These are phyloP conservation scores for Synura sp. DNA, from an alignment of 352 stramenopile genomes.

Conservation along the genomic window DNA sequence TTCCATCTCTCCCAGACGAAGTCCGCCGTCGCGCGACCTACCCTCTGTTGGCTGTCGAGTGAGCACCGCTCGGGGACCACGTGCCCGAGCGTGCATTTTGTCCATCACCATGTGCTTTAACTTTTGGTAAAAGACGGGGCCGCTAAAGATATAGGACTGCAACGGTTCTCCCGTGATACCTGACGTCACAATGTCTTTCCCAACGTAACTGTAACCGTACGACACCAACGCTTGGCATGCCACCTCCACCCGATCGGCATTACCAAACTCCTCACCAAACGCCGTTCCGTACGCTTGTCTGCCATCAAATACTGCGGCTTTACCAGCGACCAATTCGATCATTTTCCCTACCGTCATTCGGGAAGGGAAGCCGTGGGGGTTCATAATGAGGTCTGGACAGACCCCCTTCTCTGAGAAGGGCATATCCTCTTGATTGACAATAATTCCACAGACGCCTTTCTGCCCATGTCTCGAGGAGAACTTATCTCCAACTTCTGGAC, in stretches of 20 bases:
- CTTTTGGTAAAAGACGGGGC: conserved; percentile 99
- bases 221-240: conserved; percentile 87
- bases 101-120: conserved; percentile 99
- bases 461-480: conserved; percentile 98
- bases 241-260: conserved; percentile 80
- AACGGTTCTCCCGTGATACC: conserved; percentile 90
- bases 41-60: conserved; percentile 99
- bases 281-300: conserved; percentile 92
- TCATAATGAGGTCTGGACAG: conserved; percentile 99
- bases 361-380: conserved; percentile 98
- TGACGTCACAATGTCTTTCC: conserved; percentile 93
- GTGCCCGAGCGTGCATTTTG: conserved; percentile 97
- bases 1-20: conserved; percentile 99
- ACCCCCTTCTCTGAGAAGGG: conserved; percentile 97
- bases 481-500: conserved; percentile 98
- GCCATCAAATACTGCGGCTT: conserved; percentile 92
- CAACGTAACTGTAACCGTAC: conserved; percentile 97
- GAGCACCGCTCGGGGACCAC: conserved; percentile 83
- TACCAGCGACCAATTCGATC: conserved; percentile 97
- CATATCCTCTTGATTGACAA: conserved; percentile 93
- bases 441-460: conserved; percentile 98
- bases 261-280: conserved; percentile 96
- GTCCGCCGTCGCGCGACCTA: conserved; percentile 88
- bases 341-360: conserved; percentile 99
- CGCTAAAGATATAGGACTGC: conserved; percentile 99